Base-by-base conservation (phyloP, 805 yeast genomes). In the Kuraishia borneana region DNA sequence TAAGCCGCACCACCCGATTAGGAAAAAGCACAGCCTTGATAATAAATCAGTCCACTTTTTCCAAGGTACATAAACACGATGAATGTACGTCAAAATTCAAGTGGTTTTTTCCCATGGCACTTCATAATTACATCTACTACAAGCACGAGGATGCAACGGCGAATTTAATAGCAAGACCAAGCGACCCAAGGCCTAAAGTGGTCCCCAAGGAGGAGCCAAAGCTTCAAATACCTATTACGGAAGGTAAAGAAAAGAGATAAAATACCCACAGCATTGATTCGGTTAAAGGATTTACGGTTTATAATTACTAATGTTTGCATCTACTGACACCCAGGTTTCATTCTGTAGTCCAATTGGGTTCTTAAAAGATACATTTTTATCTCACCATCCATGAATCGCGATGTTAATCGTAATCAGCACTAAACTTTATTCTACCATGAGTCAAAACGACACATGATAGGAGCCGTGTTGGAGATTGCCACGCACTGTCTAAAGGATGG, bases 311-410 rank as follows among this genome's bases (percentile, higher is more conserved):
- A 57, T 65, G 51, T 65, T 30, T 53, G 68, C 46, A 56, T 50
- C 68, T 47, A 42, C 70, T 65, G 70, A 65, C 70, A 65, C 70
- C 68, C 63, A 66, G 63, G 69, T 63, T 59, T 65, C 70, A 64
- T 40, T 42, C 47, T 13, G 18, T 29, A 25, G 19, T 63, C 70
- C 70, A 64, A 68, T 63, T 67, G 62, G 55, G 70, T 63, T 65
- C 70, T 63, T 65, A 63, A 50, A 53, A 52, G 32, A 28, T 58
- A 46, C 61, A 54, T 26, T 12, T 63, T 53, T 19, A 31, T 65
- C 65, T 65, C 41, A 61, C 70, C 70, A 61, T 58, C 66, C 54
- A 47, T n/a, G 61, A 51, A 64, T 64, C 70, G 64, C 69, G 61
- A n/a, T n/a, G n/a, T n/a, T n/a, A n/a, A n/a, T n/a, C n/a, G n/a